Evolutionary conservation across 169 alveolate genomes (phyloP).

Genomic region (Perkinsus olseni): DNA sequence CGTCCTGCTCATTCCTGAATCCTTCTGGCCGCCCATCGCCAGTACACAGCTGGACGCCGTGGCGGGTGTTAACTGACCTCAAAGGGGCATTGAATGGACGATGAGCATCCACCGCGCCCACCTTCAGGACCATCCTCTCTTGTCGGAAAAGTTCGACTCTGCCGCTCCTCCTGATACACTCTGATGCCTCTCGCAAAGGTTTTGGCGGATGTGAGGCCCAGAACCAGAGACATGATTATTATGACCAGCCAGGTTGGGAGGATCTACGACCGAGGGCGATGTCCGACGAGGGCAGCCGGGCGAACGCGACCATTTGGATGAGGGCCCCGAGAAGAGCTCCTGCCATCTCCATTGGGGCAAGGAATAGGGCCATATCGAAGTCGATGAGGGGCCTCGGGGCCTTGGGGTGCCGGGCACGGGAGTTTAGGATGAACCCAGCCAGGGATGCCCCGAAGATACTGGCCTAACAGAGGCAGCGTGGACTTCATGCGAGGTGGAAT

Average conservation of each 20-base stretch:
- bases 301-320: neutral
- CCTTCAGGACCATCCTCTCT: too few species aligned
- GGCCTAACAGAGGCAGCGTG: constrained; percentile 8
- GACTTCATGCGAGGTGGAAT: neutral
- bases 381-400: constrained; percentile 27
- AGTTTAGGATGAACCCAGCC: constrained; percentile 18
- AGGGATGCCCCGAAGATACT: constrained; percentile 24
- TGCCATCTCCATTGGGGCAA: constrained; percentile 31
- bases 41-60: too few species aligned
- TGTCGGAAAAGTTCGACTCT: neutral
- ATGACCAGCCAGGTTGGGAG: constrained; percentile 27
- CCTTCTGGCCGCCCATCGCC: too few species aligned
- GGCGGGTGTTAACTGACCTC: too few species aligned
- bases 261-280: neutral
- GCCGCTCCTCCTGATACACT: neutral
- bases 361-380: constrained; percentile 20
- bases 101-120: too few species aligned
- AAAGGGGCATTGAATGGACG: too few species aligned
- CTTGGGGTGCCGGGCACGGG: constrained; percentile 19
- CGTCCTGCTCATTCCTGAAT: too few species aligned
- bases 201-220: neutral
- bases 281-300: neutral
- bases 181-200: neutral
- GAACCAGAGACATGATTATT: neutral
- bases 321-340: constrained; percentile 22